phyloP scores from a whole-genome alignment of 345 rosid genomes.

The Crucihimalaya himalaica region DNA sequence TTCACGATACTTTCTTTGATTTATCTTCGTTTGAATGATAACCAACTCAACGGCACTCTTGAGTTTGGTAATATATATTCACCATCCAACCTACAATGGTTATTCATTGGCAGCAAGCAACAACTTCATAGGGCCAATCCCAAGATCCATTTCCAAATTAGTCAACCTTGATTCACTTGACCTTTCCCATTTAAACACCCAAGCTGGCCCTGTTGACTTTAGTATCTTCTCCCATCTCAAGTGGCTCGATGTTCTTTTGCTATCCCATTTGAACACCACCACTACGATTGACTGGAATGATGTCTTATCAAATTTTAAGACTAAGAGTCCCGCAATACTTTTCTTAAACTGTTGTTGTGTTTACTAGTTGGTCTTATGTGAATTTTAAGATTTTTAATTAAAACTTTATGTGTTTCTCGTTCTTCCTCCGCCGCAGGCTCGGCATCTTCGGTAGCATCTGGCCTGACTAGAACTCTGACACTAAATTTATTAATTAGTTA shows the following conservation, averaged over 20 bases:
- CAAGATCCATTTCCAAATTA: slow-evolving; percentile 12
- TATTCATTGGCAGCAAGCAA: background rate
- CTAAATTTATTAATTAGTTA: too few relatives aligned
- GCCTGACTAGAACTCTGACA: too few relatives aligned
- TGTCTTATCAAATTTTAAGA: background rate
- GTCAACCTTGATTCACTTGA: background rate
- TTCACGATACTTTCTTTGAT: background rate
- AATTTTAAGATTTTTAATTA: too few relatives aligned
- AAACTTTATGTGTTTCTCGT: too few relatives aligned
- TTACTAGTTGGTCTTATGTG: too few relatives aligned
- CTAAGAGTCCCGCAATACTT: too few relatives aligned
- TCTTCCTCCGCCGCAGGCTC: too few relatives aligned
- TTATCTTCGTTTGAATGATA: background rate
- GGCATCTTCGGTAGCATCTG: too few relatives aligned
- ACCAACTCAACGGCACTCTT: background rate
- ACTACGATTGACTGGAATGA: background rate
- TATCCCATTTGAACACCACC: slow-evolving; percentile 17
- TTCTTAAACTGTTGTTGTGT: too few relatives aligned
- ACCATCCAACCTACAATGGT: background rate
- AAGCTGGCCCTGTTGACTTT: slow-evolving; percentile 22
- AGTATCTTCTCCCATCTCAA: slow-evolving; percentile 24
- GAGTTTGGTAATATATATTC: background rate
- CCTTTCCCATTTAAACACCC: slow-evolving; percentile 2
- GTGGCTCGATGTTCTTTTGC: background rate
- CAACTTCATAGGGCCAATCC: slow-evolving; percentile 5